Evolutionary conservation across 805 yeast genomes (phyloP), one percentile per base, ranked within the genome.

Genomic region (Saturnispora zaruensis): DNA sequence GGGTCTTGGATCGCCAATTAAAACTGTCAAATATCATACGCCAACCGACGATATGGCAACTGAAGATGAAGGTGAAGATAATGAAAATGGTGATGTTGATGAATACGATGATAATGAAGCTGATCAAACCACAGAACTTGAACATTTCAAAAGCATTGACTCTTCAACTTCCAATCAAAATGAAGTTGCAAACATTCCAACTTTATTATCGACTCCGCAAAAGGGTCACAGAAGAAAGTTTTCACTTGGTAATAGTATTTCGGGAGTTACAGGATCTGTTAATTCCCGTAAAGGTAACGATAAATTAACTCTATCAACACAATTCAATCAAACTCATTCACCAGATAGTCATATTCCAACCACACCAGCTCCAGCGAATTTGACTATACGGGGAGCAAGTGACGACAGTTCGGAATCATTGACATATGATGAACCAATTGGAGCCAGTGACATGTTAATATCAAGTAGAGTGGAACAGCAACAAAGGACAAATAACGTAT

Each of bases 351-450:
- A 36, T 36, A 65, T 64, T 47, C 71, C 72, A 41, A 59, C 64
- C 6, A 67, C 72, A 3, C 71, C 72, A 5, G 71, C 72, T 4
- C 67, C 70, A 9, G 64, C 71, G 8, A 67, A 68, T 55, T 56
- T 67, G 53, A 51, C 61, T 52, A 59, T 67, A 54, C 44, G 51
- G 24, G 56, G 67, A 57, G 51, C 73, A 25, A 61, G 66, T 58
- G 61, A 57, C 50, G 78, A 78, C 3, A 76, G 77, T 55, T 84
- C 81, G n/a, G 86, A 83, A 54, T 78, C 82, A 0, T 65, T 76
- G 37, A 78, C 84, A 49, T 71, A 81, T 55, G 81, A 75, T 55
- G 79, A 75, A 8, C 44, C 50, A 20, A 68, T 70, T 11, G 59
- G 60, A 52, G 82, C 78, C 16, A 63, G 66, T 11, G 84, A 81